phyloP scores from a whole-genome alignment of 257 asterid species.

The Solanum etuberosum region DNA sequence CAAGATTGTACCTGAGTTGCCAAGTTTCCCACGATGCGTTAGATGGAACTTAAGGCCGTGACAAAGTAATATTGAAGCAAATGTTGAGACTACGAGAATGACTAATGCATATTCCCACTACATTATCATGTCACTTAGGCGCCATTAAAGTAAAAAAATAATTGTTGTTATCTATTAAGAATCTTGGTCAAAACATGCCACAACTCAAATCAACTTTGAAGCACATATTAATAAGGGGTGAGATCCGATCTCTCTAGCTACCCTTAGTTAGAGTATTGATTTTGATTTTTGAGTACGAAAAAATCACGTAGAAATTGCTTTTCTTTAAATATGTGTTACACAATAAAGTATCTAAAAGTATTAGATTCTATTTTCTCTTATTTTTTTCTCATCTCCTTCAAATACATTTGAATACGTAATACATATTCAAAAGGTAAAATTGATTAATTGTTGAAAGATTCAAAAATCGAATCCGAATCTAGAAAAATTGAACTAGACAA shows the following conservation, averaged over 20 bases:
- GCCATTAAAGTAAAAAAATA: no score
- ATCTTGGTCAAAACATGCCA: not conserved
- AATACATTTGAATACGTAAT: not conserved
- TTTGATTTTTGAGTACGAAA: not conserved
- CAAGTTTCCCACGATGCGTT: not conserved
- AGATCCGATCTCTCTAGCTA: not conserved
- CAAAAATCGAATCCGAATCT: not conserved
- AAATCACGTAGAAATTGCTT: fast-evolving
- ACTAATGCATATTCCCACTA: no score
- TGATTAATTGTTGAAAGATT: not conserved
- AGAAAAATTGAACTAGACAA: not conserved
- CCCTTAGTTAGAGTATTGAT: not conserved
- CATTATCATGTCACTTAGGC: not conserved
- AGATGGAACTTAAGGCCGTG: not conserved
- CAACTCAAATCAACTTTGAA: not conserved
- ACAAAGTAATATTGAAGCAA: not conserved
- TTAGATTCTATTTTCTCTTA: not conserved
- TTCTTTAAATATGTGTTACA: fast-evolving
- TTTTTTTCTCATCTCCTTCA: not conserved
- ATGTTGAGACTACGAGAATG: no score
- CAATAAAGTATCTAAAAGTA: not conserved
- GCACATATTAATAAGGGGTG: not conserved
- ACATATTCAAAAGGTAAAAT: not conserved
- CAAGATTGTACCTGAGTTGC: not conserved
- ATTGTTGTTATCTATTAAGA: no score